Conservation (phyloP, 345 rosid genomes). For the Acer yangbiense region DNA sequence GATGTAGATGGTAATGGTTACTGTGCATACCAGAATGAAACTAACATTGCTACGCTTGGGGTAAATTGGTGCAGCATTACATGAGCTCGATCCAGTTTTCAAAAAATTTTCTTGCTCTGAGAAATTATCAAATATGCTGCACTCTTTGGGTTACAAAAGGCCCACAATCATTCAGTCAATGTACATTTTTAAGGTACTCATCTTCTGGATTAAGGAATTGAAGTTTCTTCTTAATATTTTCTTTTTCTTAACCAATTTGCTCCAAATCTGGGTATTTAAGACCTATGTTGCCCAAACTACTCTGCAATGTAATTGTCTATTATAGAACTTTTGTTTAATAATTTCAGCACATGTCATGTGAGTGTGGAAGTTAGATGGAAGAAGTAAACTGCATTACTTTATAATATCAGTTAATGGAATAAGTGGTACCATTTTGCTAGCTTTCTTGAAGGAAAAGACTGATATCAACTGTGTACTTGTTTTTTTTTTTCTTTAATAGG, state of each 20-base stretch:
- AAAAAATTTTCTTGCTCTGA: slow-evolving; percentile 63
- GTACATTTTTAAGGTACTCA: slow-evolving; percentile 90
- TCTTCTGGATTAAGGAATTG: slow-evolving; percentile 14
- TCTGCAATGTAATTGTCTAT: neutral
- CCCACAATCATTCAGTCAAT: slow-evolving; percentile 85
- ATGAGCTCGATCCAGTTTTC: slow-evolving; percentile 80
- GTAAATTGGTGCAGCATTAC: slow-evolving; percentile 61
- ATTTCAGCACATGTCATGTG: neutral
- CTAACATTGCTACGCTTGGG: slow-evolving; percentile 13
- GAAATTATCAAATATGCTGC: slow-evolving; percentile 56
- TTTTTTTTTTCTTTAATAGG: neutral
- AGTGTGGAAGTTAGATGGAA: slow-evolving; percentile 4
- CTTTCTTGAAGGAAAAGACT: neutral
- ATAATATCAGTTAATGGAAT: neutral
- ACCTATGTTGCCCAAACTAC: neutral
- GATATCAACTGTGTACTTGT: neutral
- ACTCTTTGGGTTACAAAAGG: slow-evolving; percentile 75
- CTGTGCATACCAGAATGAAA: neutral
- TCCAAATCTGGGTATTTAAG: neutral
- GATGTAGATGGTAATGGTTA: neutral
- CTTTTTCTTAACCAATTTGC: neutral
- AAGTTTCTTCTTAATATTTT: neutral
- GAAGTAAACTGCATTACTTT: neutral
- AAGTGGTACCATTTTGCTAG: neutral
- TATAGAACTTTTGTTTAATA: neutral